Percentiles rank a stretch among this genome's conserved stretches.
Conservation (phyloP, 2,329 filamentous ascomycete genomes). For the Cordyceps fumosorosea region DNA sequence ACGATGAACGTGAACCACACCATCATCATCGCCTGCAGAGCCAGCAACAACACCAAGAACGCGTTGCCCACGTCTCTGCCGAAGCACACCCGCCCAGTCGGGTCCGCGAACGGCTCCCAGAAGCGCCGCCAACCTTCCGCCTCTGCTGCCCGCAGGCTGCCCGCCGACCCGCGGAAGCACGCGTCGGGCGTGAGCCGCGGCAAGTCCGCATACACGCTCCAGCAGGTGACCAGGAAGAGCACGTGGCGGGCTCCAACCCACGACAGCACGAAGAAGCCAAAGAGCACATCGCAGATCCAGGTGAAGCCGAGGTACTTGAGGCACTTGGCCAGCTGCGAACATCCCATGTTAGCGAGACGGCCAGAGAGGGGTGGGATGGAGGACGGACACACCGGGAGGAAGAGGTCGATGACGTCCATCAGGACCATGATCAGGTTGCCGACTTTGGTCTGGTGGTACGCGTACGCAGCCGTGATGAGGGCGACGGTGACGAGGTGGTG, state of each 20-base stretch:
- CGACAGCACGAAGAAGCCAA: constrained; percentile 75
- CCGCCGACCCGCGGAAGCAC: constrained; percentile 62
- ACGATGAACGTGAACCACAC: constrained; percentile 88
- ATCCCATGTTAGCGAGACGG: not conserved
- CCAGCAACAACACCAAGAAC: constrained; percentile 71
- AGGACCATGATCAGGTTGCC: constrained; percentile 83
- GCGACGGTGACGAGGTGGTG: constrained; percentile 89
- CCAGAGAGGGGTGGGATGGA: no score
- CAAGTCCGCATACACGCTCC: constrained; percentile 67
- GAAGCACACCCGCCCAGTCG: constrained; percentile 72
- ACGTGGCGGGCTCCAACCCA: constrained; percentile 83
- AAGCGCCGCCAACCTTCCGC: constrained; percentile 51
- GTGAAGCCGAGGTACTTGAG: constrained; percentile 82
- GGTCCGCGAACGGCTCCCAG: constrained; percentile 65
- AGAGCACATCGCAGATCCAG: constrained; percentile 70
- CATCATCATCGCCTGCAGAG: constrained; percentile 72
- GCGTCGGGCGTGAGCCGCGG: constrained; percentile 57
- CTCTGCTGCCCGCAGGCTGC: constrained; percentile 38
- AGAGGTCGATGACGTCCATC: constrained; percentile 89
- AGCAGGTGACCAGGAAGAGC: constrained; percentile 71
- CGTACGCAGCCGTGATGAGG: constrained; percentile 75
- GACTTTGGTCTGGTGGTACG: constrained; percentile 79
- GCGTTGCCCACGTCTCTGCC: constrained; percentile 64
- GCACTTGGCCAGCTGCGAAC: constrained; percentile 71
- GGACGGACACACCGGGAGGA: constrained; percentile 74